Evolutionary conservation across 768 basidiomycete genomes (phyloP).

Genomic region (Podaxis sp.): DNA sequence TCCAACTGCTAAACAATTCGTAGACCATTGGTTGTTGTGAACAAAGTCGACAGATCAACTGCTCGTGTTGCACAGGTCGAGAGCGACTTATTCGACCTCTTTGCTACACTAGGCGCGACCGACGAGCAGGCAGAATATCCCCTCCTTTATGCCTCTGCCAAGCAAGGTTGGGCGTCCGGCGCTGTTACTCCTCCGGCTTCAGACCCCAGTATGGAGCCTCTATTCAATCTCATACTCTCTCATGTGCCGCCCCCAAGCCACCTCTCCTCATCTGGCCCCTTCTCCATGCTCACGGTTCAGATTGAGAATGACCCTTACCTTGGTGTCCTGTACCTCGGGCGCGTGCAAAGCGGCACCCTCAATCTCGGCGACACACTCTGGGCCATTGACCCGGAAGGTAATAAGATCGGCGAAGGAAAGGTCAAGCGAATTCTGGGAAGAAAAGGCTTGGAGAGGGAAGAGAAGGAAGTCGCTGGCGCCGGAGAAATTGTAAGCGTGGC

Average conservation of each 20-base stretch:
- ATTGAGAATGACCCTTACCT: conserved; percentile 51
- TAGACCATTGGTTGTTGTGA: conserved; percentile 49
- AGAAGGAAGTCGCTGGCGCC: conserved; percentile 42
- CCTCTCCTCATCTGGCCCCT: conserved; percentile 36
- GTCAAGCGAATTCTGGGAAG: conserved; percentile 44
- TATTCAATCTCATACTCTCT: conserved; percentile 45
- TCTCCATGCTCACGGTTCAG: conserved; percentile 51
- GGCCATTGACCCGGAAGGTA: conserved; percentile 38
- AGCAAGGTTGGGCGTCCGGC: conserved; percentile 47
- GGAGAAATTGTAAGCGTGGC: conserved; percentile 51
- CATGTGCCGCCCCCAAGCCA: conserved; percentile 41
- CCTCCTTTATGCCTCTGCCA: conserved; percentile 48
- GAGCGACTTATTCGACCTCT: conserved; percentile 48
- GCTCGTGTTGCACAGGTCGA: conserved; percentile 46
- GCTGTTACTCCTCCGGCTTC: conserved; percentile 21
- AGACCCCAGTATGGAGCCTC: conserved; percentile 35
- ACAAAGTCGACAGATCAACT: conserved; percentile 46
- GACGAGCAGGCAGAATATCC: conserved; percentile 54
- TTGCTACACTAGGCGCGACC: conserved; percentile 47
- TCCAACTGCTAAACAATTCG: not conserved
- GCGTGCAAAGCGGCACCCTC: conserved; percentile 41
- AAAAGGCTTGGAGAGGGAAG: conserved; percentile 39
- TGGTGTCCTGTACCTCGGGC: conserved; percentile 46
- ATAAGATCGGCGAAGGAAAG: conserved; percentile 48
- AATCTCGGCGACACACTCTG: conserved; percentile 36